Percentiles rank a stretch among this genome's conserved stretches.
Conservation (phyloP, 441 rosid genomes). For the Bruguiera hainesii region DNA sequence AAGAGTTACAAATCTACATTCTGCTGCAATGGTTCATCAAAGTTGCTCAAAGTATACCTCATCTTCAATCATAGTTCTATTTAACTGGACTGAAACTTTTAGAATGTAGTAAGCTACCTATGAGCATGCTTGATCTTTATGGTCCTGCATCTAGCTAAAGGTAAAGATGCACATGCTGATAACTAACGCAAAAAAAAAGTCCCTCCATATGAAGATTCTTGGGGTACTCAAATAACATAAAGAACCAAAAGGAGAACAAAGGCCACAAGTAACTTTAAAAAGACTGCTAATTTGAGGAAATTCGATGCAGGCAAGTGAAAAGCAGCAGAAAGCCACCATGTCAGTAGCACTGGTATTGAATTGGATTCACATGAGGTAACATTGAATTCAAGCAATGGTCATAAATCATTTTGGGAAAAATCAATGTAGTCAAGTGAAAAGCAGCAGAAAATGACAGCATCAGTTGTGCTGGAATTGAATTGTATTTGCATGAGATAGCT, state of each 20-base stretch:
- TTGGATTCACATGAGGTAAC: constrained; percentile 8
- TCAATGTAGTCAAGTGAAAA: constrained; percentile 26
- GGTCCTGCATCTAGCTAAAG: constrained; percentile 15
- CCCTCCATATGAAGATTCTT: constrained; percentile 12
- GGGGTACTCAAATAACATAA: constrained; percentile 15
- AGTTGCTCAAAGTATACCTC: constrained; percentile 16
- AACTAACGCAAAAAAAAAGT: constrained; percentile 18
- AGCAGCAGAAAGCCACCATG: constrained; percentile 23
- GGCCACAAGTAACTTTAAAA: constrained; percentile 21
- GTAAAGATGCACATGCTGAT: constrained; percentile 22
- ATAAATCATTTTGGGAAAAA: constrained; percentile 5
- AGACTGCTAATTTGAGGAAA: constrained; percentile 20
- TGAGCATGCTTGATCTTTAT: constrained; percentile 20
- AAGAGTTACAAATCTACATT: constrained; percentile 9
- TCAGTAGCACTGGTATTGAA: constrained; percentile 15
- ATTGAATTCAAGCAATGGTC: constrained; percentile 1
- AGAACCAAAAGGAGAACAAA: constrained; percentile 31
- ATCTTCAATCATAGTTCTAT: constrained; percentile 16
- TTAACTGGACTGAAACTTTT: constrained; percentile 8
- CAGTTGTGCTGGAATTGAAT: constrained; percentile 11
- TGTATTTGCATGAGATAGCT: constrained; percentile 6
- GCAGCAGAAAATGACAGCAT: constrained; percentile 22
- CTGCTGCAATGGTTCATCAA: constrained; percentile 7
- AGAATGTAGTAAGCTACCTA: constrained; percentile 13
- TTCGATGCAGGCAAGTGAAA: constrained; percentile 24